Evolutionary conservation across 2,329 filamentous ascomycete genomes (phyloP), one percentile per base, ranked within the genome.

Genomic region (Thelonectria blattea): DNA sequence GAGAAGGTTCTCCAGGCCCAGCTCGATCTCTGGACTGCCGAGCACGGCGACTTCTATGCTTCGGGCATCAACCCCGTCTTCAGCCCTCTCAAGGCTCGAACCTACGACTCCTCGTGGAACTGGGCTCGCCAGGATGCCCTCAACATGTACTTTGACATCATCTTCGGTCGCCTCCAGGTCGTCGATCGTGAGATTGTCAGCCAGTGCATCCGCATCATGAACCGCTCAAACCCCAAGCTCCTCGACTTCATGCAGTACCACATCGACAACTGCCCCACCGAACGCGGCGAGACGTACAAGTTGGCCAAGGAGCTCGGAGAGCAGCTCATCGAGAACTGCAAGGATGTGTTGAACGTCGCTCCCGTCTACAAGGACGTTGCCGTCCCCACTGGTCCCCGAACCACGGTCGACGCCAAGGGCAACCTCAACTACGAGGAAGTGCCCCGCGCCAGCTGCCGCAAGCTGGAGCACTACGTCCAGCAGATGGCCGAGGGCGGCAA

Each of bases 221-320:
- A 97, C 82, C 91, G 95, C 64, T 97, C 95, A 34, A 99, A 98
- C 75, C 95, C 95, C 2, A 90, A 92, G 37, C 87, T 99, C 1
- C 86, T 99, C 60, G 94, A 99, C 70, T 99, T 97, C 79, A 99
- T 99, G 95, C 95, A 99, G 76, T 98, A 99, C 72, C 95, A 99
- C 80, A 99, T 99, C 73, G 95, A 99, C 73, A 95, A 98, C 81
- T 98, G 94, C 81, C 95, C 95, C 1, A 93, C 93, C 0, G 93
- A 99, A 74, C 90, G 94, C 52, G 95, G 95, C 60, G 95, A 99
- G 81, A 99, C 95, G 1, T 99, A 99, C 79, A 87, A 95, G 79
- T 88, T 99, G n/a, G 95, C 95, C 45, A 97, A 99, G 81, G 89
- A 95, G 78, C 90, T 99, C 22, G 94, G 92, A 37, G 85, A 91